These are phyloP conservation scores for Penicillium coffeae DNA, from an alignment of 495 filamentous ascomycete genomes.

Conservation along the genomic window DNA sequence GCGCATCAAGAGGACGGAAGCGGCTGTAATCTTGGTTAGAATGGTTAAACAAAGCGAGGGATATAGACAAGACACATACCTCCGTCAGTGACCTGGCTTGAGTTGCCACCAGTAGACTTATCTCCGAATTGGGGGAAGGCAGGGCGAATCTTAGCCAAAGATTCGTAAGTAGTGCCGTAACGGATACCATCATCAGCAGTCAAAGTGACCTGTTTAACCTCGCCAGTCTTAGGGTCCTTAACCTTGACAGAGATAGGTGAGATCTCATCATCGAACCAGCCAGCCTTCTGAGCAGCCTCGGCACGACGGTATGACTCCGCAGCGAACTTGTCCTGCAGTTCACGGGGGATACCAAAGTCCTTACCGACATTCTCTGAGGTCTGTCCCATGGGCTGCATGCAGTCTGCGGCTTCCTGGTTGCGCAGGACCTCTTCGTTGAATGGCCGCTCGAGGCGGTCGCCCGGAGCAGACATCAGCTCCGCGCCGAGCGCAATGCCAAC, in stretches of 20 bases:
- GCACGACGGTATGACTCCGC: constrained; percentile 83
- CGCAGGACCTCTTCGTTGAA: constrained; percentile 76
- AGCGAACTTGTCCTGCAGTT: constrained; percentile 78
- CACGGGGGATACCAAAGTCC: constrained; percentile 81
- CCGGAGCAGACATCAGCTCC: constrained; percentile 76
- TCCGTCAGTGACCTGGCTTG: constrained; percentile 92
- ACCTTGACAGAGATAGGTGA: constrained; percentile 74
- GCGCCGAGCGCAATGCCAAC: constrained; percentile 83
- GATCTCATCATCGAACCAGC: constrained; percentile 94
- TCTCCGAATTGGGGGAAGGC: constrained; percentile 91
- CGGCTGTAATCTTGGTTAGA: constrained; percentile 44
- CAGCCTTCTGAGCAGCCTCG: constrained; percentile 86
- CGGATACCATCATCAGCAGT: constrained; percentile 85
- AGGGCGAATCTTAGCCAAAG: constrained; percentile 76
- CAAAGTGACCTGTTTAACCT: constrained; percentile 70
- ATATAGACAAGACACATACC: constrained; percentile 31
- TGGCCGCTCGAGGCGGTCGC: constrained; percentile 61
- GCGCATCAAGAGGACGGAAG: constrained; percentile 89
- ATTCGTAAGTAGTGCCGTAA: constrained; percentile 82
- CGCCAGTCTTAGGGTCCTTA: constrained; percentile 78
- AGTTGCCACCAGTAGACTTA: constrained; percentile 89
- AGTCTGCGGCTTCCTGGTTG: constrained; percentile 76
- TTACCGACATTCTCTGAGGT: constrained; percentile 93
- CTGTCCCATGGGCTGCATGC: constrained; percentile 95
- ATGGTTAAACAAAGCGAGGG: neutral